Evolutionary conservation across 192 early-diverging fungal genomes (phyloP).

Genomic region (Allomyces arbusculus): DNA sequence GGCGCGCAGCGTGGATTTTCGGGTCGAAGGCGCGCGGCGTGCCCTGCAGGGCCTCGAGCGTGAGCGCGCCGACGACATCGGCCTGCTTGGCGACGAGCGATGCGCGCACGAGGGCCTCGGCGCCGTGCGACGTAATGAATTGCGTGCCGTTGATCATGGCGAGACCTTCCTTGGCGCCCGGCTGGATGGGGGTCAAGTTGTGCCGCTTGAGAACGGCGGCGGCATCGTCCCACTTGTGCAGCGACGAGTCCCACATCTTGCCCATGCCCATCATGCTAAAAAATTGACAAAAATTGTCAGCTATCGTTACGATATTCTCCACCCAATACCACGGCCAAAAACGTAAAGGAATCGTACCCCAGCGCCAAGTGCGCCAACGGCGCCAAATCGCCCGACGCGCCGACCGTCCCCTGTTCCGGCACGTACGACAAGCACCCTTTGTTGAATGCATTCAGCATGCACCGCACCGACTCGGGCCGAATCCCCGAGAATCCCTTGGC

Average conservation of each 20-base stretch:
- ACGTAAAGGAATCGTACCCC: background rate
- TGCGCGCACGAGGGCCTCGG: slow-evolving; percentile 6
- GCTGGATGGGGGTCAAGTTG: slow-evolving; percentile 2
- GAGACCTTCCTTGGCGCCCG: slow-evolving; percentile 8
- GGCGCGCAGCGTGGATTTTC: slow-evolving; percentile 6
- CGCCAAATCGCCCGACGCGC: slow-evolving; percentile 8
- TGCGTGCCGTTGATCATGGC: slow-evolving; percentile 11
- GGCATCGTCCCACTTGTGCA: slow-evolving; percentile 2
- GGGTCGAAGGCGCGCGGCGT: slow-evolving; percentile 6
- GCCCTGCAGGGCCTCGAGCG: slow-evolving; percentile 7
- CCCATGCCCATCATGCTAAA: slow-evolving; percentile 6
- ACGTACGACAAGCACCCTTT: slow-evolving; percentile 1
- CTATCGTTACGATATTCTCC: background rate
- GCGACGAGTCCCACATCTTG: slow-evolving; percentile 7
- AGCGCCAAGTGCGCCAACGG: slow-evolving; percentile 7
- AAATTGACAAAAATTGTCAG: background rate
- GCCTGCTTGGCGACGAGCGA: slow-evolving; percentile 3
- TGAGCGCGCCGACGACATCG: slow-evolving; percentile 5
- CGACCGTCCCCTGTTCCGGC: slow-evolving; percentile 7
- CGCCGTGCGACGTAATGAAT: slow-evolving; percentile 6
- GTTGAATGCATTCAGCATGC: slow-evolving; percentile 8
- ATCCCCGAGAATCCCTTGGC: slow-evolving; percentile 6
- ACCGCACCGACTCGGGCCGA: slow-evolving; percentile 3
- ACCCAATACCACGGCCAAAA: background rate
- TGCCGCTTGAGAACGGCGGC: slow-evolving; percentile 3